phyloP scores from a whole-genome alignment of 2,329 filamentous ascomycete genomes.

The Sporothrix euskadiensis region DNA sequence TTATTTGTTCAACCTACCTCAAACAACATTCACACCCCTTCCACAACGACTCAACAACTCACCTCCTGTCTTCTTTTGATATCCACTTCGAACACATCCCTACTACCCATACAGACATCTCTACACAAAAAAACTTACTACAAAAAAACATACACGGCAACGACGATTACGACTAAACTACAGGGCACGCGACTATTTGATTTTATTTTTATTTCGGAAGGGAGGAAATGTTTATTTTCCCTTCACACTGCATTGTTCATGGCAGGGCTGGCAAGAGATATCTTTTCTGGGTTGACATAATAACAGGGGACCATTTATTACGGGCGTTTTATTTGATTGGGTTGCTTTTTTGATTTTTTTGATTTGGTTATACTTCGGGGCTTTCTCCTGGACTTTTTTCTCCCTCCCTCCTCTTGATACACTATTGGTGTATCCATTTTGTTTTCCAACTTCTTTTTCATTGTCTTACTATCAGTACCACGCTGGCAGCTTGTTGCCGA shows the following conservation, averaged over 20 bases:
- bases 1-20: background rate
- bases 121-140: background rate
- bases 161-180: constrained; percentile 19
- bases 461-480: background rate
- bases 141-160: constrained; percentile 18
- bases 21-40: background rate
- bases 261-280: background rate
- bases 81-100: constrained; percentile 14
- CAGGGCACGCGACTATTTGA: background rate
- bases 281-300: constrained; percentile 1
- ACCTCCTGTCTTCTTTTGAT: constrained; percentile 10
- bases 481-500: background rate
- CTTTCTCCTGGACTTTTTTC: constrained; percentile 4
- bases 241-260: constrained; percentile 14
- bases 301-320: background rate
- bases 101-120: background rate
- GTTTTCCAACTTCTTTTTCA: background rate
- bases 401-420: background rate
- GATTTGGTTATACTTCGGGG: background rate
- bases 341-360: background rate
- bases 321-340: background rate
- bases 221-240: background rate
- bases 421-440: background rate
- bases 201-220: background rate
- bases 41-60: background rate